phyloP scores from a whole-genome alignment of 805 yeast genomes.

The Cyberlindnera petersonii region DNA sequence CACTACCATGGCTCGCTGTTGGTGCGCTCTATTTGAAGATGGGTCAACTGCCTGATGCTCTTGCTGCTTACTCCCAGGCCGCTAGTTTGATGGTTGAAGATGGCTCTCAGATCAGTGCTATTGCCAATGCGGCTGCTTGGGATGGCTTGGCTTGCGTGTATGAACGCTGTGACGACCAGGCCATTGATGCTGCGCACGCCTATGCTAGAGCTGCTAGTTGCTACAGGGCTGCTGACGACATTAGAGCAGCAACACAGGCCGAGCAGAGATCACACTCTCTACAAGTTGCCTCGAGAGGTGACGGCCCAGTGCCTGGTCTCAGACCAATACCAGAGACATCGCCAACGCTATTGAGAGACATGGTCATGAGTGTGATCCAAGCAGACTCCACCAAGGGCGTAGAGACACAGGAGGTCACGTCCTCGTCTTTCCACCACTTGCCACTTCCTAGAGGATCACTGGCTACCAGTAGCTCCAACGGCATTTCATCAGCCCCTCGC shows the following conservation, averaged over 20 bases:
- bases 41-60: slow-evolving; percentile 60
- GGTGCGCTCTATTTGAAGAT: slow-evolving; percentile 57
- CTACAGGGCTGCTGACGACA: slow-evolving; percentile 44
- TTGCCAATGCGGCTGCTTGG: slow-evolving; percentile 55
- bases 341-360: slow-evolving; percentile 28
- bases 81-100: slow-evolving; percentile 48
- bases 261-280: slow-evolving; percentile 43
- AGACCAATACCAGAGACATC: slow-evolving; percentile 49
- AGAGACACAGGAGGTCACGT: slow-evolving; percentile 15
- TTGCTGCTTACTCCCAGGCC: slow-evolving; percentile 66
- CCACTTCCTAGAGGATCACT: slow-evolving; percentile 26
- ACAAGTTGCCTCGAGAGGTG: slow-evolving; percentile 39
- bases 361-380: slow-evolving; percentile 23
- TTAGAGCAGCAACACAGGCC: slow-evolving; percentile 36
- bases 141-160: slow-evolving; percentile 60
- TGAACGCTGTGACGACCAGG: slow-evolving; percentile 59
- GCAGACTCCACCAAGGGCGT: slow-evolving; percentile 2
- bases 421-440: slow-evolving; percentile 24
- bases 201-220: slow-evolving; percentile 48
- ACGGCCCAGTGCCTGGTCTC: slow-evolving; percentile 41
- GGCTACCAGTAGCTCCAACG: slow-evolving; percentile 7
- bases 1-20: slow-evolving; percentile 65
- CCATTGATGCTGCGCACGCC: slow-evolving; percentile 58
- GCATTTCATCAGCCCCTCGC: slow-evolving; percentile 10
- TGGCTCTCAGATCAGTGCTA: slow-evolving; percentile 34